These are phyloP conservation scores for Colletotrichum spaethianum DNA, from an alignment of 2,329 filamentous ascomycete species.

Conservation along the genomic window DNA sequence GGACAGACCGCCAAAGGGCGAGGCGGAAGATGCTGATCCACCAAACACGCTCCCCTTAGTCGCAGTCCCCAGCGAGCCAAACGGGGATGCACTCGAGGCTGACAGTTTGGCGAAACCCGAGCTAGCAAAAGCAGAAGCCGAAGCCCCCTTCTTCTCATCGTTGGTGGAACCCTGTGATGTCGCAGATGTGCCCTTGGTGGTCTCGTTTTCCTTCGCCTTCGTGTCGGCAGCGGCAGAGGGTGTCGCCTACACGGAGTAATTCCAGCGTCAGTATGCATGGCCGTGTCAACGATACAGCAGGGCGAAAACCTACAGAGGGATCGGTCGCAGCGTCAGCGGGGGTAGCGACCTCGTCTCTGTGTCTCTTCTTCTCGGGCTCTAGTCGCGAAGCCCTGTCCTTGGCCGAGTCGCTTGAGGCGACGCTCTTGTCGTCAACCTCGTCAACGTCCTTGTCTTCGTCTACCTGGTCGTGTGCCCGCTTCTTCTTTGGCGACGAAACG, in stretches of 20 bases:
- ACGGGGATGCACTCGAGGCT: constrained; percentile 73
- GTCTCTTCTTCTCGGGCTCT: constrained; percentile 77
- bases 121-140: constrained; percentile 74
- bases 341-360: constrained; percentile 66
- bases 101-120: constrained; percentile 79
- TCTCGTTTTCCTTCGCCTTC: constrained; percentile 25
- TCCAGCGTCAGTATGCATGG: constrained; percentile 13
- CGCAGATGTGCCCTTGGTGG: constrained; percentile 47
- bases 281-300: background rate
- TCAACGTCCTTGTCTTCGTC: constrained; percentile 63
- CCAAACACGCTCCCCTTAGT: constrained; percentile 66
- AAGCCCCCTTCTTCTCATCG: constrained; percentile 55
- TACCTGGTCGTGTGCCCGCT: constrained; percentile 69
- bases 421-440: constrained; percentile 60
- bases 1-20: constrained; percentile 52
- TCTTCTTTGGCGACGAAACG: constrained; percentile 75
- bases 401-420: constrained; percentile 59
- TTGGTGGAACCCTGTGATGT: constrained; percentile 23
- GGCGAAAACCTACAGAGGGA: constrained; percentile 13
- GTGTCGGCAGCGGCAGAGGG: constrained; percentile 16
- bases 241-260: constrained; percentile 8
- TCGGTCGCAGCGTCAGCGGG: constrained; percentile 8
- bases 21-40: constrained; percentile 39
- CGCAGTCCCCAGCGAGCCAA: constrained; percentile 67
- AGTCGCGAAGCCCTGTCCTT: constrained; percentile 61